Percentiles rank a stretch among this genome's conserved stretches.
These are phyloP conservation scores for Barnettozyma pratensis DNA, from an alignment of 805 yeast genomes.

Conservation along the genomic window DNA sequence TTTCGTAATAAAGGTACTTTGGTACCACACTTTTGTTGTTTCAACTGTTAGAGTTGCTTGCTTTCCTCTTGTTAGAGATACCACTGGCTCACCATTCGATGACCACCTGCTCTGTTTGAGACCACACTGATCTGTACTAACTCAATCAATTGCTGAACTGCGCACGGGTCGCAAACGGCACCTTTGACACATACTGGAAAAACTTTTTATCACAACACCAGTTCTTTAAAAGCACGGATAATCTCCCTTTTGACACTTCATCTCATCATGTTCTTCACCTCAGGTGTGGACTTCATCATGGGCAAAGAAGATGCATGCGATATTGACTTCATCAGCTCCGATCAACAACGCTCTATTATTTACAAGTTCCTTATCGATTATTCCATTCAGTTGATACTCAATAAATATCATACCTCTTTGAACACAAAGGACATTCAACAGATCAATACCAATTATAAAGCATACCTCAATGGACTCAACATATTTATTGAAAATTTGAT, in stretches of 20 bases:
- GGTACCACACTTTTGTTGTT: too few species aligned
- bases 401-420: constrained; percentile 3
- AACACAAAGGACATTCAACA: not conserved
- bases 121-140: not conserved
- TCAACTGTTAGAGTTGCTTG: not conserved
- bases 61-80: not conserved
- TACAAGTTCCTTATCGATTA: constrained; percentile 6
- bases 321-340: not conserved
- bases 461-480: not conserved
- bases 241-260: not conserved
- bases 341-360: not conserved
- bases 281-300: not conserved
- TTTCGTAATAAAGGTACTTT: too few species aligned
- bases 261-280: not conserved
- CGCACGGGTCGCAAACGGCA: constrained; percentile 3
- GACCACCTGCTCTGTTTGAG: too few species aligned
- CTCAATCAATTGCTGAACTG: not conserved
- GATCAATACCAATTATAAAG: not conserved
- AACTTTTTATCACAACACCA: not conserved
- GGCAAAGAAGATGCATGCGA: not conserved
- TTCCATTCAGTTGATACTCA: constrained; percentile 1
- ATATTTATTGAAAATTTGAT: not conserved
- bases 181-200: constrained; percentile 5
- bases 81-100: not conserved
- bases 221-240: not conserved